Percentiles rank a stretch among this genome's conserved stretches.
Conservation (phyloP, 495 filamentous ascomycete genomes). For the Xylaria sp. region DNA sequence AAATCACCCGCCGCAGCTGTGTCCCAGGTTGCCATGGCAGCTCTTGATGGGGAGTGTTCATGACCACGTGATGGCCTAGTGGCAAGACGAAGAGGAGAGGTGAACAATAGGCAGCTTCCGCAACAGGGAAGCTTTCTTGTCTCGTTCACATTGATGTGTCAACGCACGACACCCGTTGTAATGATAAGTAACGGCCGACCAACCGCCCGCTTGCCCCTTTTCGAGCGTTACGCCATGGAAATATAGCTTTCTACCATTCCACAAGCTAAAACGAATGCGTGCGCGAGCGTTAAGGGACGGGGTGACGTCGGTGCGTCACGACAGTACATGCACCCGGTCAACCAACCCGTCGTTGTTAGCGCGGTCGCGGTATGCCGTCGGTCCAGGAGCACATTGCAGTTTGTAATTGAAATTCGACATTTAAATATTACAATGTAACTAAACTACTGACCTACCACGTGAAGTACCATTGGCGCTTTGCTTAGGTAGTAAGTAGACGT, state of each 20-base stretch:
- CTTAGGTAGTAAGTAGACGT: neutral
- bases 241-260: conserved; percentile 8
- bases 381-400: neutral
- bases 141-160: neutral
- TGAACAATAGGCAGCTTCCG: conserved; percentile 3
- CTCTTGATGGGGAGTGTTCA: conserved; percentile 6
- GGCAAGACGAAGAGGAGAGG: conserved; percentile 12
- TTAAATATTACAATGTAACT: neutral
- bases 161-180: neutral
- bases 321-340: neutral
- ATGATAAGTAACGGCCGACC: neutral
- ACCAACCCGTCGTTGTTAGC: neutral
- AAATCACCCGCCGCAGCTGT: neutral
- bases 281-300: neutral
- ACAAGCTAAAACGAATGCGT: neutral
- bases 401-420: conserved; percentile 16
- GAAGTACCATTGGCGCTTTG: neutral
- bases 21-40: conserved; percentile 3
- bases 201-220: neutral
- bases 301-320: neutral
- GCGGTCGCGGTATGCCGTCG: neutral
- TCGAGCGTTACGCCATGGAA: neutral
- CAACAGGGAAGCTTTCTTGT: neutral
- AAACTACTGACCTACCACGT: neutral
- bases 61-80: neutral